Conservation (phyloP, 2,329 filamentous ascomycete species). For the Ophiostoma ulmi region DNA sequence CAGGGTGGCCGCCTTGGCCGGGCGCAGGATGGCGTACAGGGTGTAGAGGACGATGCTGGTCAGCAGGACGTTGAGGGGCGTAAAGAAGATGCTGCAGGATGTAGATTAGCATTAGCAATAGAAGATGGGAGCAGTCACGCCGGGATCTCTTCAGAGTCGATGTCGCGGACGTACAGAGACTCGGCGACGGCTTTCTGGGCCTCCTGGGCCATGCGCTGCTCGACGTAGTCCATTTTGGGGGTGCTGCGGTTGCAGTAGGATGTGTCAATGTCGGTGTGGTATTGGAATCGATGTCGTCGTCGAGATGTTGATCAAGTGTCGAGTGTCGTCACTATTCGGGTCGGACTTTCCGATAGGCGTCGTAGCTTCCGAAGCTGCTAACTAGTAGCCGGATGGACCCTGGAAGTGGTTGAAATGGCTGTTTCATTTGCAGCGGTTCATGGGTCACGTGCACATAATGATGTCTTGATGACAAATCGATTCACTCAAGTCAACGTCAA, state of each 20-base stretch:
- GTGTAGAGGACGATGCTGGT: slow-evolving; percentile 53
- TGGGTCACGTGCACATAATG: background rate
- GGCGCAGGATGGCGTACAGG: slow-evolving; percentile 51
- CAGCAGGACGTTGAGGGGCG: slow-evolving; percentile 60
- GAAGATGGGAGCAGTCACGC: background rate
- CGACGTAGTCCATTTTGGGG: slow-evolving; percentile 50
- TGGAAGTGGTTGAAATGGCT: background rate
- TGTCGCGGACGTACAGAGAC: slow-evolving; percentile 19
- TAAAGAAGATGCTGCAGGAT: slow-evolving; percentile 43
- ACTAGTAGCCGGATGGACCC: background rate
- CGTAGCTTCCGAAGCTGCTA: slow-evolving; percentile 5
- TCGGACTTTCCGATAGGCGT: background rate
- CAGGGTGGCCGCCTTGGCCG: slow-evolving; percentile 44
- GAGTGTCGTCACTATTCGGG: background rate
- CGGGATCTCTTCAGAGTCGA: background rate
- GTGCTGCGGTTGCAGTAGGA: background rate
- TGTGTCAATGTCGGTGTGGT: background rate
- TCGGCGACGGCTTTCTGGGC: slow-evolving; percentile 38
- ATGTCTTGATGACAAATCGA: background rate
- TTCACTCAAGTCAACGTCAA: background rate
- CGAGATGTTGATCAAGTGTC: background rate
- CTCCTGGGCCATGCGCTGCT: slow-evolving; percentile 51
- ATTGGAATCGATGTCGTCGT: background rate
- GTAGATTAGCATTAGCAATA: background rate
- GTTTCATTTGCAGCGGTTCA: background rate